Evolutionary conservation across 2,329 filamentous ascomycete genomes (phyloP), one percentile per base, ranked within the genome.

Genomic region (Fusarium sp.): DNA sequence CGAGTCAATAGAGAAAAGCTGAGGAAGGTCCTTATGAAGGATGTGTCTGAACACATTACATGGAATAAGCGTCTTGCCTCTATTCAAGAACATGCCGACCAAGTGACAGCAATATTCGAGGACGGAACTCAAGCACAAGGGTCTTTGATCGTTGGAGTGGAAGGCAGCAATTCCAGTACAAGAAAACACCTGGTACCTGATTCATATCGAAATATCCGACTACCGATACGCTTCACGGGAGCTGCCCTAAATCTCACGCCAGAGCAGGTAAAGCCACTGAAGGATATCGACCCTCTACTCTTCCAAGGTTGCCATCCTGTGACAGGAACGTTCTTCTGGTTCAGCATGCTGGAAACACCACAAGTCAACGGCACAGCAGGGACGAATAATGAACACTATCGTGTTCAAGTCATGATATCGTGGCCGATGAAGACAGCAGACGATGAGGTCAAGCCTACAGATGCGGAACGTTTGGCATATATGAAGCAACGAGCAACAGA

Each of bases 1-100:
- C 59, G 59, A 18, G 59, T 62, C 16, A 62, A 62, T 29, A 50
- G 59, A 22, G 59, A 62, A 42, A 62, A 38, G 4, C n/a, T 62
- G 15, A n/a, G 59, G 9, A 62, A 62, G 24, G 59, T 62, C 16
- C 25, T 62, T 8, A 22, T 62, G 2, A 18, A 60, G 0, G 47
- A 25, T 0, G 59, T 60, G 0, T 8, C 30, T 0, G 57, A 29
- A 0, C 46, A 54, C 7, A 40, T 63, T 8, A n/a, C 20, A 9
- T 63, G 60, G 60, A 46, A 40, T 2, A 63, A 63, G 9, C 60
- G 60, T 4, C 59, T 63, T n/a, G 11, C 30, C 7, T 63, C 56
- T 2, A 53, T 63, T 10, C 24, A 61, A 10, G 59, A 63, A 2
- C 9, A 7, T 1, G 30, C 32, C 1, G 18, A 46, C 4, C 25